Evolutionary conservation across 192 early-diverging fungal species (phyloP), one percentile per base, ranked within the genome.

Genomic region (Chytriomyces confervae): DNA sequence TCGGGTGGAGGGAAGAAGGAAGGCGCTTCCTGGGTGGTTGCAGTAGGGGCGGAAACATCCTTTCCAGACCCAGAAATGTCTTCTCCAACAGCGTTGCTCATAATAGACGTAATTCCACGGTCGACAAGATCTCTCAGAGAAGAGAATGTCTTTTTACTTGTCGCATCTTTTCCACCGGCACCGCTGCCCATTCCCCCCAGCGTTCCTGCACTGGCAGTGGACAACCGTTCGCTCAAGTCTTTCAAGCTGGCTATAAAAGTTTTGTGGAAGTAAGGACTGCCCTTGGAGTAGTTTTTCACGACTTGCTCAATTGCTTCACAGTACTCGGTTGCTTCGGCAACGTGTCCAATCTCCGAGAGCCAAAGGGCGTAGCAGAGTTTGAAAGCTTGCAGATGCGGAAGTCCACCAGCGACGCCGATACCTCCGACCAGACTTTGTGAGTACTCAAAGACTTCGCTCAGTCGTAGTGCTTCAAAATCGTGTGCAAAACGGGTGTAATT

Each of bases 381-480:
- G 89, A 95, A 96, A 0, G 90, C 89, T 77, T 97, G 96, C 61
- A 99, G 80, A 75, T 93, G 93, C n/a, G 95, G 94, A n/a, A 99
- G 66, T 23, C 82, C 78, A 18, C 88, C 86, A 20, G 88, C 80
- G 27, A 78, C 36, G 27, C 83, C 84, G 36, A 66, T 51, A 72
- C 81, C 27, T 83, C 80, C 57, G 29, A 80, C 81, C 23, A 90
- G 79, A 11, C 90, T 90, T 50, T 88, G 84, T 10, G 90, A 87
- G 81, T 92, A 91, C 78, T 97, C 95, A 77, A 91, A 95, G 9
- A 97, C 81, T 83, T 98, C 97, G 0, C 93, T 95, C 63, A 91
- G 78, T 68, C 90, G 91, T 4, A 97, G 77, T 9, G 92, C 87
- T 24, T 81, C 79, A 18, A 85, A 75, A 61, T 91, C 83, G 60